phyloP scores from a whole-genome alignment of 768 basidiomycete species.

The Kwoniella heveanensis region DNA sequence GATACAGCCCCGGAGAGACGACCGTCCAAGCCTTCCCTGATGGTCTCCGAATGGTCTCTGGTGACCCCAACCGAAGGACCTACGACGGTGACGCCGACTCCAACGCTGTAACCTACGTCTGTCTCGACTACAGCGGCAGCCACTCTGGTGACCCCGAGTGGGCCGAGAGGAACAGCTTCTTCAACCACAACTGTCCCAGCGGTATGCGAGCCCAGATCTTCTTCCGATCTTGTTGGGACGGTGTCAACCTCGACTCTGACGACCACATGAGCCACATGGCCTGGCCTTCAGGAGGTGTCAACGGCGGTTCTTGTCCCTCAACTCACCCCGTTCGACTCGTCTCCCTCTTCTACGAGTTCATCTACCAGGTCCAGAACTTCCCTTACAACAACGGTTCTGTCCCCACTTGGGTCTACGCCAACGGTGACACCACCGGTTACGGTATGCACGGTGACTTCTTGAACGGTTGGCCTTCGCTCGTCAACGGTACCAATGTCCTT shows the following conservation, averaged over 20 bases:
- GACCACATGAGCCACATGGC: constrained; percentile 57
- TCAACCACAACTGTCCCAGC: constrained; percentile 55
- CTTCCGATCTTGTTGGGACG: constrained; percentile 58
- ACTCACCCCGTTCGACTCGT: constrained; percentile 55
- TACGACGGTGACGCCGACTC: constrained; percentile 50
- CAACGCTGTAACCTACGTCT: constrained; percentile 55
- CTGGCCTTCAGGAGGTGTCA: constrained; percentile 51
- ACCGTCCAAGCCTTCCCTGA: constrained; percentile 55
- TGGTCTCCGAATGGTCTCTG: constrained; percentile 57
- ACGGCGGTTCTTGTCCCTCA: constrained; percentile 52
- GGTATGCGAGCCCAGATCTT: constrained; percentile 57
- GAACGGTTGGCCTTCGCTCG: constrained; percentile 53
- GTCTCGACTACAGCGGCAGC: constrained; percentile 47
- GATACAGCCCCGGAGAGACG: constrained; percentile 50
- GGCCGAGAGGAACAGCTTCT: constrained; percentile 54
- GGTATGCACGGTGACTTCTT: constrained; percentile 55
- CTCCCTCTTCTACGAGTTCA: constrained; percentile 57
- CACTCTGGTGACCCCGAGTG: constrained; percentile 44
- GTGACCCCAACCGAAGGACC: constrained; percentile 53
- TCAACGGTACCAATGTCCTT: constrained; percentile 54
- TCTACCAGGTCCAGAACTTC: constrained; percentile 54
- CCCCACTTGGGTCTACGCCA: constrained; percentile 51
- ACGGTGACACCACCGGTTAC: constrained; percentile 55
- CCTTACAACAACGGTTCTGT: constrained; percentile 50
- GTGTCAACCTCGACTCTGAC: constrained; percentile 54